Conservation (phyloP, 352 stramenopile genomes). For the Discostella stelligera region DNA sequence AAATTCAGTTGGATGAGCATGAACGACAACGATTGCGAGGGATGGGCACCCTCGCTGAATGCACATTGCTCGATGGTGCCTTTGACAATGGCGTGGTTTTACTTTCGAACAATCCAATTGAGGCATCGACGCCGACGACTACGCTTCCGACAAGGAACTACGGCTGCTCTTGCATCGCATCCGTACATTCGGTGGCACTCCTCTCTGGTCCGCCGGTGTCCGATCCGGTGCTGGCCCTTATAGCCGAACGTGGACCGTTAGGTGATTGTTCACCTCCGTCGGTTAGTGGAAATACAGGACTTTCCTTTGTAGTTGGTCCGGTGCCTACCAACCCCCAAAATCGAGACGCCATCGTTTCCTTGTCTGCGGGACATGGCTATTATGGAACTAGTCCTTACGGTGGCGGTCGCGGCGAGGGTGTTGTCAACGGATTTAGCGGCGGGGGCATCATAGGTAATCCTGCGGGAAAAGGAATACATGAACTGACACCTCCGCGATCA, state of each 20-base stretch:
- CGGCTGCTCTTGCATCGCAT: constrained; percentile 23
- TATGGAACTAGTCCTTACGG: constrained; percentile 34
- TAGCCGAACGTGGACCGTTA: constrained; percentile 55
- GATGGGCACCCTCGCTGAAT: constrained; percentile 51
- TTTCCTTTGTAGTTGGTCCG: constrained; percentile 53
- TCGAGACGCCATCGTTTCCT: constrained; percentile 50
- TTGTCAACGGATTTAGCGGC: constrained; percentile 2
- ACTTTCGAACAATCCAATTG: background rate
- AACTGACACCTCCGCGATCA: constrained; percentile 38
- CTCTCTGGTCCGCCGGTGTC: constrained; percentile 41
- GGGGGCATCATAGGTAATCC: constrained; percentile 15
- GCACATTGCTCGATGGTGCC: constrained; percentile 49
- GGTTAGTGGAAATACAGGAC: constrained; percentile 6
- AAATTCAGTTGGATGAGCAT: constrained; percentile 16
- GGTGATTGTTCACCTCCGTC: constrained; percentile 34
- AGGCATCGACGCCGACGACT: background rate
- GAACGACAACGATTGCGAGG: constrained; percentile 37
- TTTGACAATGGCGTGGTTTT: constrained; percentile 54
- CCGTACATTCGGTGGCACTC: constrained; percentile 50
- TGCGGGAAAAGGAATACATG: background rate
- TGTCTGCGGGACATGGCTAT: constrained; percentile 49
- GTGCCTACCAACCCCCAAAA: constrained; percentile 57
- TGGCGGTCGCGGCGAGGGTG: background rate
- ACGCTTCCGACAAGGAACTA: background rate
- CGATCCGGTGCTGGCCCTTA: constrained; percentile 45